phyloP scores from a whole-genome alignment of 176 grass and related monocot genomes.

The Rhipidocladum racemiflorum region DNA sequence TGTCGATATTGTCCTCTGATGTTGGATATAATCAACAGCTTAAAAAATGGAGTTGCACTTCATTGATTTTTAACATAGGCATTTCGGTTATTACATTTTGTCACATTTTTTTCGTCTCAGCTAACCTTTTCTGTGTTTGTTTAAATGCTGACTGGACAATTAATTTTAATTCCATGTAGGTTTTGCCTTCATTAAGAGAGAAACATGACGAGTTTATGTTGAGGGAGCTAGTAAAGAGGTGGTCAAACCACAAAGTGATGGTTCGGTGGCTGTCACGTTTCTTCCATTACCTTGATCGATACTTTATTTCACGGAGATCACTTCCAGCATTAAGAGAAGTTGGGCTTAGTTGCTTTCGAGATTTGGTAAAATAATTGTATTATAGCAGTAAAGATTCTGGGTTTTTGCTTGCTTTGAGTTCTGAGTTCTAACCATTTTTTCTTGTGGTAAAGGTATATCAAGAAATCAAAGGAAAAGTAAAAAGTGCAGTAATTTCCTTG shows the following conservation, averaged over 20 bases:
- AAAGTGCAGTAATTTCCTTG: conserved; percentile 69
- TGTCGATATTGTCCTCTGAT: neutral
- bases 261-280: conserved; percentile 64
- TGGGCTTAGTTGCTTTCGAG: conserved; percentile 66
- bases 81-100: neutral
- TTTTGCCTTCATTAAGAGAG: conserved; percentile 76
- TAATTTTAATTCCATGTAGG: conserved; percentile 38
- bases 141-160: neutral
- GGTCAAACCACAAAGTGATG: conserved; percentile 84
- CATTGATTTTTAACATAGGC: neutral
- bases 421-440: conserved; percentile 28
- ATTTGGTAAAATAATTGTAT: conserved; percentile 53
- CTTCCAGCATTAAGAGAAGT: conserved; percentile 52
- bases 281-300: conserved; percentile 68
- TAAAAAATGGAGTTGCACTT: neutral
- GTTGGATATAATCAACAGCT: conserved; percentile 13
- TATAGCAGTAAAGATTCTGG: neutral
- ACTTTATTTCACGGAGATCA: conserved; percentile 53
- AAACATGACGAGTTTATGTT: conserved; percentile 81
- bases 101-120: neutral
- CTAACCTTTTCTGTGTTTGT: neutral
- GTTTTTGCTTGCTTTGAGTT: neutral
- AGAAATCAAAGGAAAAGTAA: conserved; percentile 77
- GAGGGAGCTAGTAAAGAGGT: conserved; percentile 77
- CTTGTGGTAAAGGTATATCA: conserved; percentile 65